A percentile compares a stretch with the other conserved stretches of the same genome.
Evolutionary conservation across 2,329 filamentous ascomycete genomes (phyloP).

Genomic region (Volutella citrinella): DNA sequence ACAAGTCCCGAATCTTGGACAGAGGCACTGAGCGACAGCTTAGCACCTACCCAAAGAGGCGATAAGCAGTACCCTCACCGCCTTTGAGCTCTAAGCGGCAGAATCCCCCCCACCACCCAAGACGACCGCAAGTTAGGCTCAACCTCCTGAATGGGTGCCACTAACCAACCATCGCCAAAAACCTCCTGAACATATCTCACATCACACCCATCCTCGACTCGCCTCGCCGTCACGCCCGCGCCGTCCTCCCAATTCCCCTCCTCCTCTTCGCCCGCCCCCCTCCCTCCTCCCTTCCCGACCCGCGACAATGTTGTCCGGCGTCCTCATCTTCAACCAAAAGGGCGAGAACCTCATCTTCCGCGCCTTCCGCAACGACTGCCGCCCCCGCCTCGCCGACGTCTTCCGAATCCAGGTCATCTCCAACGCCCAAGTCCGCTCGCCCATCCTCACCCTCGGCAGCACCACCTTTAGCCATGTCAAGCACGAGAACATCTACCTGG

Average conservation of each 20-base stretch:
- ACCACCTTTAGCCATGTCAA: slow-evolving; percentile 99
- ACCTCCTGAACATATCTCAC: no score
- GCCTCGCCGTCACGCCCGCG: background rate
- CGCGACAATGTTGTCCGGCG: slow-evolving; percentile 84
- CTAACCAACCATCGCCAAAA: no score
- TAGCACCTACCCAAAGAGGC: no score
- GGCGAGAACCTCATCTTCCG: slow-evolving; percentile 99
- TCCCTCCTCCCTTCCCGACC: slow-evolving; percentile 5
- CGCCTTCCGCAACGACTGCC: slow-evolving; percentile 97
- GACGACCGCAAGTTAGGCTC: background rate
- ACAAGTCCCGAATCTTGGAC: no score
- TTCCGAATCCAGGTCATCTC: slow-evolving; percentile 99
- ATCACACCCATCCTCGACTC: no score
- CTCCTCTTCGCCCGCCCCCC: background rate
- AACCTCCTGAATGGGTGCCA: background rate
- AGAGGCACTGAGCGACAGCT: no score
- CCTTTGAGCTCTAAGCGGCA: background rate
- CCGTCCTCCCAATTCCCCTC: background rate
- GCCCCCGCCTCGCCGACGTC: slow-evolving; percentile 94
- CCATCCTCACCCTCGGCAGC: slow-evolving; percentile 93
- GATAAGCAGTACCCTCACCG: slow-evolving; percentile 1
- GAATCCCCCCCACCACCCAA: slow-evolving; percentile 2
- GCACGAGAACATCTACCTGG: slow-evolving; percentile 98
- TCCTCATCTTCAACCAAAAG: slow-evolving; percentile 98
- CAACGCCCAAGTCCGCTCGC: slow-evolving; percentile 94